Evolutionary conservation across 352 stramenopile genomes (phyloP).

Genomic region (Phytophthora megakarya): DNA sequence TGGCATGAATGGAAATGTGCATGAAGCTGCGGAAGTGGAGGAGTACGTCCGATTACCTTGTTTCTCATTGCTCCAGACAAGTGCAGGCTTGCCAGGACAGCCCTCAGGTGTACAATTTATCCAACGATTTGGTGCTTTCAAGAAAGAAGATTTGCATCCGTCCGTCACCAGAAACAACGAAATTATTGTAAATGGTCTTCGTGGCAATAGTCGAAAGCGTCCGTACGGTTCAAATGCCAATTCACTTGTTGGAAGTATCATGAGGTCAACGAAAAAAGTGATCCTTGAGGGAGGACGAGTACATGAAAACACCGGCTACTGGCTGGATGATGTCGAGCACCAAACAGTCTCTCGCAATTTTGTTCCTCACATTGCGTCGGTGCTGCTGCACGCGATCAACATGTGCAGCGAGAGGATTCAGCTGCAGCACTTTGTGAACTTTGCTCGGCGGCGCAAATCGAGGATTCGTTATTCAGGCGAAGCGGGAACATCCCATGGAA

Average conservation of each 20-base stretch:
- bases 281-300: constrained; percentile 31
- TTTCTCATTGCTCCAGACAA: constrained; percentile 84
- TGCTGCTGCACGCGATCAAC: constrained; percentile 84
- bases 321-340: constrained; percentile 35
- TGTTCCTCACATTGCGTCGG: constrained; percentile 72
- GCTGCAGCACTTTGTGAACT: constrained; percentile 88
- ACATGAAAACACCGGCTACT: constrained; percentile 37
- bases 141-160: constrained; percentile 71
- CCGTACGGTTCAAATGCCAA: constrained; percentile 27
- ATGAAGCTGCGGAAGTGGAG: constrained; percentile 59
- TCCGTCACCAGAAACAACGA: constrained; percentile 60
- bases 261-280: constrained; percentile 41
- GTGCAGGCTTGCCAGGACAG: constrained; percentile 53
- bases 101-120: constrained; percentile 85
- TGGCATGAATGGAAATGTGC: constrained; percentile 50
- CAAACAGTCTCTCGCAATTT: constrained; percentile 33
- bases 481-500: constrained; percentile 52
- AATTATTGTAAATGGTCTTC: constrained; percentile 32
- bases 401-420: constrained; percentile 87
- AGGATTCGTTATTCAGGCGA: constrained; percentile 86
- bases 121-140: constrained; percentile 82
- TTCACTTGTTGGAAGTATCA: constrained; percentile 22
- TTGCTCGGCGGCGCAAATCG: constrained; percentile 80
- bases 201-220: constrained; percentile 45
- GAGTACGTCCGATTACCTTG: constrained; percentile 78